Conservation (phyloP, 352 stramenopile species). For the Phytopythium chamaehyphon region DNA sequence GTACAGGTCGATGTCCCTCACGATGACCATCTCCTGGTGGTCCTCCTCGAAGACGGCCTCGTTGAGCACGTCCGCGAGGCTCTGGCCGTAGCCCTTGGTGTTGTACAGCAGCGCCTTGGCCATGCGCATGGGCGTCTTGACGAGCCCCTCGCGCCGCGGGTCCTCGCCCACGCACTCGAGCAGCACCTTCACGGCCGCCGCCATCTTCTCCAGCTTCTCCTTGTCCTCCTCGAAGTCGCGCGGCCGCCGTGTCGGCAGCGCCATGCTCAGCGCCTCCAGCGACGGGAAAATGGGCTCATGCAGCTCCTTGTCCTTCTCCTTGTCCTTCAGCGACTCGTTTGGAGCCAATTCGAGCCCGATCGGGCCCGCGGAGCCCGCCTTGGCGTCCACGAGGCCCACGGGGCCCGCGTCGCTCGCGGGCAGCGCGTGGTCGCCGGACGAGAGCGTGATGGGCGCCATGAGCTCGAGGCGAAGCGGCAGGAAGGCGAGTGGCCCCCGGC, state of each 20-base stretch:
- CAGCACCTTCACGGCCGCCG: conserved; percentile 89
- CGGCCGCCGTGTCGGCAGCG: conserved; percentile 39
- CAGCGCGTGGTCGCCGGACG: conserved; percentile 13
- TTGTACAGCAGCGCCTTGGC: conserved; percentile 96
- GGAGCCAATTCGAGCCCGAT: too few species aligned
- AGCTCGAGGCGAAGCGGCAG: too few species aligned
- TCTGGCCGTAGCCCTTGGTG: conserved; percentile 94
- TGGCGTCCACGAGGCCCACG: background rate
- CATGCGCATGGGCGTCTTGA: conserved; percentile 97
- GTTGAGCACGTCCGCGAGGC: conserved; percentile 90
- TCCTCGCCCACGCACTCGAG: conserved; percentile 95
- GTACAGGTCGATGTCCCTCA: conserved; percentile 99
- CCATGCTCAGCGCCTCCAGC: conserved; percentile 59
- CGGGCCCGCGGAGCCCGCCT: background rate
- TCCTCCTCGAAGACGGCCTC: conserved; percentile 98
- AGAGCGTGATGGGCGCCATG: conserved; percentile 44
- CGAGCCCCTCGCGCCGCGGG: conserved; percentile 90
- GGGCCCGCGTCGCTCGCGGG: conserved; percentile 7
- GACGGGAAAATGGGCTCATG: conserved; percentile 4
- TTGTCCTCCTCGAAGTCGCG: conserved; percentile 75
- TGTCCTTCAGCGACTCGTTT: too few species aligned
- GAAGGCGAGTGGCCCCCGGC: background rate
- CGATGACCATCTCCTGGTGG: conserved; percentile 98
- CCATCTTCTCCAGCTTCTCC: conserved; percentile 91
- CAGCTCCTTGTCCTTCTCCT: conserved; percentile 23